Conservation (phyloP, 768 basidiomycete genomes). For the Psilocybe cyanescens region DNA sequence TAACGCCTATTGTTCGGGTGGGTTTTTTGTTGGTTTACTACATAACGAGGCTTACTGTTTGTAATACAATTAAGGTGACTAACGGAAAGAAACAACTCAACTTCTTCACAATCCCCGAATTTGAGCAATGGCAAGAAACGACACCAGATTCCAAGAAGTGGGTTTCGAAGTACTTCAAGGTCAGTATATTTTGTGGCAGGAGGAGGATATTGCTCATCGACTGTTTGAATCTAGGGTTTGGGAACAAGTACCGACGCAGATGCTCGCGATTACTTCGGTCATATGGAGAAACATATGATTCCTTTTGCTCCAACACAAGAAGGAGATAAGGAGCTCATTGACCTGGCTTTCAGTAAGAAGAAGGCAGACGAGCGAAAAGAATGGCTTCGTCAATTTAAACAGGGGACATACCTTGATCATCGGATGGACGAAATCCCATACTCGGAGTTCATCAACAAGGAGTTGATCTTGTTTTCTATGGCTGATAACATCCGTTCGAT, state of each 20-base stretch:
- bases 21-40: slow-evolving; percentile 22
- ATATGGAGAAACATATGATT: slow-evolving; percentile 94
- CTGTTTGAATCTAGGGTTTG: slow-evolving; percentile 67
- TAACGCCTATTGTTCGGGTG: slow-evolving; percentile 97
- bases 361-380: slow-evolving; percentile 98
- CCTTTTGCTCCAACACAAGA: slow-evolving; percentile 82
- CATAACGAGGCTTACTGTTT: not conserved
- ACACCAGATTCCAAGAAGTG: slow-evolving; percentile 81
- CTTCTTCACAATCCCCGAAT: slow-evolving; percentile 98
- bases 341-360: slow-evolving; percentile 99
- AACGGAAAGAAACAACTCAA: slow-evolving; percentile 80
- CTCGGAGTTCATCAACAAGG: slow-evolving; percentile 97
- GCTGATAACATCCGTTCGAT: slow-evolving; percentile 99
- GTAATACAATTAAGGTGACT: slow-evolving; percentile 51
- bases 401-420: slow-evolving; percentile 94
- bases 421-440: slow-evolving; percentile 83
- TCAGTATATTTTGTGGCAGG: slow-evolving; percentile 32
- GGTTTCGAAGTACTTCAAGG: slow-evolving; percentile 98
- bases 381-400: slow-evolving; percentile 95
- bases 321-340: slow-evolving; percentile 88
- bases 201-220: not conserved
- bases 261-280: slow-evolving; percentile 89
- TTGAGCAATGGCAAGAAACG: slow-evolving; percentile 86
- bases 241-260: slow-evolving; percentile 92
- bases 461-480: slow-evolving; percentile 98